These are phyloP conservation scores for Irpex rosettiformis DNA, from an alignment of 1,284 basidiomycete genomes.

Conservation along the genomic window DNA sequence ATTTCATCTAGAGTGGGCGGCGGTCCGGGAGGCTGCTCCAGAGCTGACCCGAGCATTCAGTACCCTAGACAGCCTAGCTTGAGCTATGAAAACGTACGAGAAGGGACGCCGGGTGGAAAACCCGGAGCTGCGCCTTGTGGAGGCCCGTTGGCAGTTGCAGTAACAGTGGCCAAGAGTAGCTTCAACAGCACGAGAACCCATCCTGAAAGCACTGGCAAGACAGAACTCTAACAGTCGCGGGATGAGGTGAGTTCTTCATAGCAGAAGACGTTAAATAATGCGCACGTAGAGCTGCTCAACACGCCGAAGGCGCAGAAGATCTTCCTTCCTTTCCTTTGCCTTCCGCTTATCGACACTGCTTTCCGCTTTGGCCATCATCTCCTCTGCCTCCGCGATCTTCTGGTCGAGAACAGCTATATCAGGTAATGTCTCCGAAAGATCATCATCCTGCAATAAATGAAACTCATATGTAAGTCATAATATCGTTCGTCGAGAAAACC, in stretches of 20 bases:
- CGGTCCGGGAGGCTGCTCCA: conserved; percentile 56
- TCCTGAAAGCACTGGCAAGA: conserved; percentile 78
- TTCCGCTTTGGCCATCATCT: conserved; percentile 53
- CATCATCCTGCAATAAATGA: conserved; percentile 44
- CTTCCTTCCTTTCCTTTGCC: conserved; percentile 67
- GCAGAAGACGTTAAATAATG: conserved; percentile 12
- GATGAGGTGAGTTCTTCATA: background rate
- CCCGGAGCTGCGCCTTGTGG: conserved; percentile 59
- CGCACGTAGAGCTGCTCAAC: conserved; percentile 91
- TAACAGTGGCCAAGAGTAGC: conserved; percentile 84
- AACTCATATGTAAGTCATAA: conserved; percentile 7
- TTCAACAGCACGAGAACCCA: conserved; percentile 91
- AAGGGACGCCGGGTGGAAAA: conserved; percentile 67
- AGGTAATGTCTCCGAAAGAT: conserved; percentile 55
- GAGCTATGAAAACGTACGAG: conserved; percentile 44
- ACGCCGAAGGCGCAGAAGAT: conserved; percentile 80
- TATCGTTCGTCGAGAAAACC: background rate
- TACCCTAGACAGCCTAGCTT: conserved; percentile 1
- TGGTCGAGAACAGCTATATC: conserved; percentile 71
- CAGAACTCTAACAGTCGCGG: conserved; percentile 50
- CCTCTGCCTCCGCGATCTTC: conserved; percentile 66
- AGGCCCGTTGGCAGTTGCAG: conserved; percentile 60
- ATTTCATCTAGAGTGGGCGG: conserved; percentile 90
- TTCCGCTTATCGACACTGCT: conserved; percentile 54
- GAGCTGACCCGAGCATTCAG: conserved; percentile 35